Conservation (phyloP, 2,329 filamentous ascomycete genomes). For the Ceratocystis destructans region DNA sequence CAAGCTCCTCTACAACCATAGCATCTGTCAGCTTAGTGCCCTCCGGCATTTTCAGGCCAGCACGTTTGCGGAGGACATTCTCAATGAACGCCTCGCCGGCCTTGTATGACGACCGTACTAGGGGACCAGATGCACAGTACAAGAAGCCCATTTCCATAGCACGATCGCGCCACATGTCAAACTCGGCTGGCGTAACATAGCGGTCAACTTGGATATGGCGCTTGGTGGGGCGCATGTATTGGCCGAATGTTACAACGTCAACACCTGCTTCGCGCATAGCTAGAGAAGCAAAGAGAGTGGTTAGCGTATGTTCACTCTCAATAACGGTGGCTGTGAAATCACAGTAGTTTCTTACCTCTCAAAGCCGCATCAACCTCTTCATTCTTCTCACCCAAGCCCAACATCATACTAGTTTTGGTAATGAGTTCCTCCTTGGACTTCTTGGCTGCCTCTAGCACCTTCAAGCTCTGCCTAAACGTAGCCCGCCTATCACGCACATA, state of each 20-base stretch:
- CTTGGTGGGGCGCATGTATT: conserved; percentile 99
- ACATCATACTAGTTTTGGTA: conserved; percentile 98
- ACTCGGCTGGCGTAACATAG: conserved; percentile 82
- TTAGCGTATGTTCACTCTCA: neutral
- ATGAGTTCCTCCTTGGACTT: conserved; percentile 57
- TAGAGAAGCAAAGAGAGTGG: conserved; percentile 22
- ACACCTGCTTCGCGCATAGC: conserved; percentile 70
- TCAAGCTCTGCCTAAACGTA: conserved; percentile 72
- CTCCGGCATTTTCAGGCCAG: conserved; percentile 22
- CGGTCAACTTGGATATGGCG: conserved; percentile 93
- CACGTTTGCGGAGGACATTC: conserved; percentile 83
- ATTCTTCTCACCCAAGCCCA: conserved; percentile 86
- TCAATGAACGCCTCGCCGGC: conserved; percentile 97
- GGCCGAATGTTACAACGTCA: conserved; percentile 96
- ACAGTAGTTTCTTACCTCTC: conserved; percentile 36
- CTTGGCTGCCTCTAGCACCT: conserved; percentile 72
- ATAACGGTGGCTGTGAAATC: neutral
- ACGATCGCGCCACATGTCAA: conserved; percentile 80
- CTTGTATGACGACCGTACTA: conserved; percentile 94
- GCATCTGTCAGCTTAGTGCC: conserved; percentile 29
- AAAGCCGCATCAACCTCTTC: conserved; percentile 70
- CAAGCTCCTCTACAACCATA: conserved; percentile 28
- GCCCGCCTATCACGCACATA: conserved; percentile 81
- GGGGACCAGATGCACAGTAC: conserved; percentile 84
- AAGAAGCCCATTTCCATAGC: conserved; percentile 92